A percentile compares a stretch with the other conserved stretches of the same genome.
phyloP scores from a whole-genome alignment of 441 rosid species.

The Metrosideros polymorpha region DNA sequence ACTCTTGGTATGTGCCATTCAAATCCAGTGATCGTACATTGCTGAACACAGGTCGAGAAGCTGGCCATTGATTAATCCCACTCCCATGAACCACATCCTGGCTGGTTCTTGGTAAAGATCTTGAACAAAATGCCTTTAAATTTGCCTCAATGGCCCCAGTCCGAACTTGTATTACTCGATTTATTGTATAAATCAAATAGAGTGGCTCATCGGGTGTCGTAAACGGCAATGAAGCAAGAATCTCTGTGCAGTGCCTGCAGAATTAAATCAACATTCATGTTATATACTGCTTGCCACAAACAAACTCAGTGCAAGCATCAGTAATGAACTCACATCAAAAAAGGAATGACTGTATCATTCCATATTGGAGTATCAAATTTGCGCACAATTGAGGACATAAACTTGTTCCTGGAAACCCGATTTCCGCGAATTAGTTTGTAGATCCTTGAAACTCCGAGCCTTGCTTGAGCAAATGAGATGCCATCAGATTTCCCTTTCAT shows the following conservation, averaged over 20 bases:
- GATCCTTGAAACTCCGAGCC: slow-evolving; percentile 95
- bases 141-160: slow-evolving; percentile 94
- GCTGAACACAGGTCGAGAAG: slow-evolving; percentile 17
- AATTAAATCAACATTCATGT: slow-evolving; percentile 9
- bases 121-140: slow-evolving; percentile 60
- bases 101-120: slow-evolving; percentile 45
- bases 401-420: slow-evolving; percentile 85
- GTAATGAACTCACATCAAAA: slow-evolving; percentile 62
- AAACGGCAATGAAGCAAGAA: slow-evolving; percentile 91
- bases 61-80: slow-evolving; percentile 34
- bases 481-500: slow-evolving; percentile 57
- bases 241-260: slow-evolving; percentile 89
- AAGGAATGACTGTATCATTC: slow-evolving; percentile 54
- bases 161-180: slow-evolving; percentile 89
- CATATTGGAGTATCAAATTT: slow-evolving; percentile 84
- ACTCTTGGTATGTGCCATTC: slow-evolving; percentile 45
- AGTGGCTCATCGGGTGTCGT: slow-evolving; percentile 96
- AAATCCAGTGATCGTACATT: slow-evolving; percentile 40
- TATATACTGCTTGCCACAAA: slow-evolving; percentile 2
- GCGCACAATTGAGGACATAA: slow-evolving; percentile 96
- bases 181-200: slow-evolving; percentile 81
- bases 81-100: slow-evolving; percentile 29
- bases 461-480: slow-evolving; percentile 70
- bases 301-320: not conserved
- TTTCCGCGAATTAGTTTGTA: slow-evolving; percentile 97